Percentiles rank a stretch among this genome's conserved stretches.
Conservation (phyloP, 805 yeast species). For the Lipomyces oligophaga region DNA sequence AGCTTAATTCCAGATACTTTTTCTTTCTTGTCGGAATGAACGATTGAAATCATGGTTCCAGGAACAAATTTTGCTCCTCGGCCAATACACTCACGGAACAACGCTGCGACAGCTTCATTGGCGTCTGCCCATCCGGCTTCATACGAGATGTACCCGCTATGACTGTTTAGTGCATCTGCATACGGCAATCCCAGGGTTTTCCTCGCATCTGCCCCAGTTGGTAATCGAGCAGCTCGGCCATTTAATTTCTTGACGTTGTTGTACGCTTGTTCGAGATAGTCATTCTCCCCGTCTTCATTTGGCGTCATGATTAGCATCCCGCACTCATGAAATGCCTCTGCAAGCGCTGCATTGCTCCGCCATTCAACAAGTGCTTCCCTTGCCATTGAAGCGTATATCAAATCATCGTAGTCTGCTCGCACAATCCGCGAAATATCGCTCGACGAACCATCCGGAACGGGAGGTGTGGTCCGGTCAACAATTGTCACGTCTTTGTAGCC, state of each 20-base stretch:
- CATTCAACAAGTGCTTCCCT: slow-evolving; percentile 43
- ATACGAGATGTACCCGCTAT: slow-evolving; percentile 34
- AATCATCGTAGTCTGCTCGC: slow-evolving; percentile 47
- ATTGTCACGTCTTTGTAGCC: slow-evolving; percentile 20
- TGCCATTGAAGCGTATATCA: slow-evolving; percentile 43
- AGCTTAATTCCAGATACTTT: slow-evolving; percentile 3
- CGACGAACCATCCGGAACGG: slow-evolving; percentile 39
- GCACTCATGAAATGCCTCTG: slow-evolving; percentile 20
- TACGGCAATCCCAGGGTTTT: slow-evolving; percentile 32
- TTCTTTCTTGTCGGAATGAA: slow-evolving; percentile 2
- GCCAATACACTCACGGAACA: slow-evolving; percentile 11
- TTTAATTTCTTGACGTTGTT: slow-evolving; percentile 18
- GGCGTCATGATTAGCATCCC: slow-evolving; percentile 26
- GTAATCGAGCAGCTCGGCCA: slow-evolving; percentile 14
- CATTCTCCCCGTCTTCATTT: slow-evolving; percentile 7
- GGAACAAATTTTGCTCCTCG: slow-evolving; percentile 23
- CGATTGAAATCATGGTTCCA: slow-evolving; percentile 13
- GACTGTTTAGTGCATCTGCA: slow-evolving; percentile 32
- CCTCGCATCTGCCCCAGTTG: slow-evolving; percentile 3
- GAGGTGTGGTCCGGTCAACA: slow-evolving; percentile 28
- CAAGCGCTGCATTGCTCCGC: slow-evolving; percentile 38
- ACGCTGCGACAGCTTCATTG: slow-evolving; percentile 9
- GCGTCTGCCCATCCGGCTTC: slow-evolving; percentile 32
- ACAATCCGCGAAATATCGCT: slow-evolving; percentile 50
- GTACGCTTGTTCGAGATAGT: slow-evolving; percentile 19